Evolutionary conservation across 805 yeast species (phyloP).

Genomic region (Candida coquimbonensis): DNA sequence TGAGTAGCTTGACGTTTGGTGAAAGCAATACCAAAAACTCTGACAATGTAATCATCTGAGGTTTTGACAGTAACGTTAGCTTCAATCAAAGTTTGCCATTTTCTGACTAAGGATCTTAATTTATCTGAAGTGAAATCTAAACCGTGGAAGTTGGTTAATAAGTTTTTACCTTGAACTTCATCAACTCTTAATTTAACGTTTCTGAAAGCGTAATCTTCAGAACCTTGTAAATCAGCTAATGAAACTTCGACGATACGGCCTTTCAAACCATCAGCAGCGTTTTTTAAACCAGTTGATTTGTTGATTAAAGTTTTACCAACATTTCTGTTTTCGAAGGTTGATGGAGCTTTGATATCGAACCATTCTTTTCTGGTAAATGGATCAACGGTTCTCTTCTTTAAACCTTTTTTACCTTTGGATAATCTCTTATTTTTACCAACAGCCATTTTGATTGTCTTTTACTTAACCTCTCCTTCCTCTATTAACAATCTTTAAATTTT

Average conservation of each 20-base stretch:
- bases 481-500: conserved; percentile 6
- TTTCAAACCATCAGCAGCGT: conserved; percentile 96
- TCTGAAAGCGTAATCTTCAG: conserved; percentile 98
- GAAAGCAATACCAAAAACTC: conserved; percentile 97
- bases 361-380: conserved; percentile 99
- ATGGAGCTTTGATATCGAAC: conserved; percentile 98
- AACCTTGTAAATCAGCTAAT: conserved; percentile 96
- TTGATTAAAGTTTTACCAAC: conserved; percentile 98
- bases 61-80: conserved; percentile 98
- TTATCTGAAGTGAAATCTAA: conserved; percentile 97
- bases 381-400: conserved; percentile 98
- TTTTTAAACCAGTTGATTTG: conserved; percentile 97
- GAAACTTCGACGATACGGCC: conserved; percentile 96
- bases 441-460: conserved; percentile 35
- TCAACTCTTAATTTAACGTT: conserved; percentile 96
- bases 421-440: conserved; percentile 83
- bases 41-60: conserved; percentile 92
- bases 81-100: conserved; percentile 98
- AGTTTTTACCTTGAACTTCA: conserved; percentile 98
- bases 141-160: conserved; percentile 99
- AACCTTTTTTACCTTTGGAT: conserved; percentile 88
- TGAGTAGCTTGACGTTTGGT: conserved; percentile 97
- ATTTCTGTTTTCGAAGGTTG: conserved; percentile 96
- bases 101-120: conserved; percentile 95
- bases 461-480: neutral